phyloP scores from a whole-genome alignment of 192 early-diverging fungal species.

The Rhizophlyctis rosea region DNA sequence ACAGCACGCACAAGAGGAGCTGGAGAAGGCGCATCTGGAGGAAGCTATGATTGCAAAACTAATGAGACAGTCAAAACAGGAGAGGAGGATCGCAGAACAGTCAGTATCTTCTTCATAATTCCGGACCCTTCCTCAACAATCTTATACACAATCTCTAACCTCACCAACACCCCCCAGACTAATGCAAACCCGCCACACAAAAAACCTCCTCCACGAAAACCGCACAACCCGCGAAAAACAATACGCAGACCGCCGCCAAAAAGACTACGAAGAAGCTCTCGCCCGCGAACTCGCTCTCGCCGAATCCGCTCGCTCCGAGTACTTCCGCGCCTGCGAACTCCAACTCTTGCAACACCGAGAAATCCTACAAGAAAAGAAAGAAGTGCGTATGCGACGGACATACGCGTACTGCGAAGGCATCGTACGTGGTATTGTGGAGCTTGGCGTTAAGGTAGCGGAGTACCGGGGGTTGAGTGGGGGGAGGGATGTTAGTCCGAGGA shows the following conservation, averaged over 20 bases:
- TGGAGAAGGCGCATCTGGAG: constrained; percentile 42
- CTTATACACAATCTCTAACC: neutral
- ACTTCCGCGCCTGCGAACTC: constrained; percentile 35
- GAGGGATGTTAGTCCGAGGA: constrained; percentile 41
- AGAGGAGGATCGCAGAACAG: constrained; percentile 60
- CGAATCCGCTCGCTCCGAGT: constrained; percentile 42
- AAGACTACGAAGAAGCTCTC: constrained; percentile 55
- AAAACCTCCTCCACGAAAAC: constrained; percentile 55
- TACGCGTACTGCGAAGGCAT: constrained; percentile 28
- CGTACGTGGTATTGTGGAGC: constrained; percentile 46
- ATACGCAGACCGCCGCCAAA: constrained; percentile 51
- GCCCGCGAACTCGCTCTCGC: constrained; percentile 42
- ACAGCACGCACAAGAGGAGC: constrained; percentile 43
- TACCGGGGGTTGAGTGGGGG: constrained; percentile 53
- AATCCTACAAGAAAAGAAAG: constrained; percentile 41
- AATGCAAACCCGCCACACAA: constrained; percentile 53
- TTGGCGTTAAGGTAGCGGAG: constrained; percentile 48
- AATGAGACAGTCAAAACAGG: constrained; percentile 57
- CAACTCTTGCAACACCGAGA: constrained; percentile 49
- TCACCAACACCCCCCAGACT: constrained; percentile 27
- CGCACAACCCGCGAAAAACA: constrained; percentile 49
- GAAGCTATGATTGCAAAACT: constrained; percentile 44
- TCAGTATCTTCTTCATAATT: constrained; percentile 14
- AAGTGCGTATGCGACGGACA: constrained; percentile 31
- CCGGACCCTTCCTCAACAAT: neutral